phyloP scores from a whole-genome alignment of 371 early-diverging fungal genomes.

The Mortierella sp. region DNA sequence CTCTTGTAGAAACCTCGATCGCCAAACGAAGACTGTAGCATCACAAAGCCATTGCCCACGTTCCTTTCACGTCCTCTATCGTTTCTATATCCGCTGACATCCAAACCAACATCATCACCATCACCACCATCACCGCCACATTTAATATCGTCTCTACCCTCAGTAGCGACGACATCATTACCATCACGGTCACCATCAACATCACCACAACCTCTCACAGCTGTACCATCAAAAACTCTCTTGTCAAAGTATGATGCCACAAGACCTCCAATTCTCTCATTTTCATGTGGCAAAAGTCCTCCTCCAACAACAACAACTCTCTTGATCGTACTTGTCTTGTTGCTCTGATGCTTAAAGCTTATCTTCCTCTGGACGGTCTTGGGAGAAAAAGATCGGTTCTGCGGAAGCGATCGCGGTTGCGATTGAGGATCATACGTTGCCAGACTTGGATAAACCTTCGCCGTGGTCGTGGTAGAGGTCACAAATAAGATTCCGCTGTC shows the following conservation, averaged over 20 bases:
- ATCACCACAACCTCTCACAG: neutral
- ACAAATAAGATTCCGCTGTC: constrained; percentile 51
- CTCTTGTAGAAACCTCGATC: constrained; percentile 47
- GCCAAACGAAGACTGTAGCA: constrained; percentile 40
- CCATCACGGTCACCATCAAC: neutral
- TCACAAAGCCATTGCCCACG: constrained; percentile 30
- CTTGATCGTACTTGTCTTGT: constrained; percentile 23
- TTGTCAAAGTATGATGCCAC: constrained; percentile 34
- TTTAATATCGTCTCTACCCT: neutral
- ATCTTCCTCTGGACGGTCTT: neutral
- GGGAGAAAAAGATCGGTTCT: neutral
- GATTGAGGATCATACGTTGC: constrained; percentile 13
- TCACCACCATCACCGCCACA: constrained; percentile 3
- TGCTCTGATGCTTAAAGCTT: neutral
- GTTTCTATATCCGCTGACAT: neutral
- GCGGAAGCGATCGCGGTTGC: neutral
- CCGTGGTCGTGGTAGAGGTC: constrained; percentile 25
- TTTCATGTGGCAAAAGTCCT: neutral
- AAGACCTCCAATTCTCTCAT: constrained; percentile 15
- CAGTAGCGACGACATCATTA: neutral
- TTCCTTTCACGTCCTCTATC: neutral
- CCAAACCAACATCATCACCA: neutral
- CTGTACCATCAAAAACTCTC: constrained; percentile 1
- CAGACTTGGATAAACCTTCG: constrained; percentile 25
- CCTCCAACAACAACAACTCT: neutral